A percentile compares a stretch with the other conserved stretches of the same genome.
These are phyloP conservation scores for Cordyceps cateniannulata DNA, from an alignment of 2,329 filamentous ascomycete species.

Conservation along the genomic window DNA sequence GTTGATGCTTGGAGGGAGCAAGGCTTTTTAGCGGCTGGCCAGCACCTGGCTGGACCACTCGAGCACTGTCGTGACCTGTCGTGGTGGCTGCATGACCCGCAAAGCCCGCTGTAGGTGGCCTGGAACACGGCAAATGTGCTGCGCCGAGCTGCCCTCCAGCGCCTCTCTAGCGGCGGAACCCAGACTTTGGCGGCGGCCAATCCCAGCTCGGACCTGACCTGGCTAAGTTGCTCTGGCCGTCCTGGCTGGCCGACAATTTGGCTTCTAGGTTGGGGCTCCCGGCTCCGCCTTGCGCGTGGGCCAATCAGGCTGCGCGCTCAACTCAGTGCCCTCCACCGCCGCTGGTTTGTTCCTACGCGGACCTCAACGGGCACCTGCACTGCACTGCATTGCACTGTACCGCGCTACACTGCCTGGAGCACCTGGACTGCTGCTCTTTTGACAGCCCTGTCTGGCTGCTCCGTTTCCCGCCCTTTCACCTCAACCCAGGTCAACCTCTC, in stretches of 20 bases:
- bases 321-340: neutral
- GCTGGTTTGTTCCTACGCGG: slow-evolving; percentile 5
- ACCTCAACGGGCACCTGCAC: slow-evolving; percentile 3
- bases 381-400: too few species aligned
- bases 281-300: slow-evolving; percentile 7
- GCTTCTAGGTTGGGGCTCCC: neutral
- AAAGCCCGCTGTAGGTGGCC: neutral
- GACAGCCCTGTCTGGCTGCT: neutral
- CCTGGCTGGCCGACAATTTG: neutral
- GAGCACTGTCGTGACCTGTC: neutral
- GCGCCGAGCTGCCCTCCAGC: neutral
- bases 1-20: neutral
- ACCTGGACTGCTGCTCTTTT: too few species aligned
- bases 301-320: slow-evolving; percentile 5
- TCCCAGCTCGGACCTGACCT: neutral
- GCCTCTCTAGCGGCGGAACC: slow-evolving; percentile 4
- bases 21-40: neutral
- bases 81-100: neutral
- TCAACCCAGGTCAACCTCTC: neutral
- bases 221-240: neutral
- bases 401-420: too few species aligned
- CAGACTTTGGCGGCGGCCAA: neutral
- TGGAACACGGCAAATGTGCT: neutral
- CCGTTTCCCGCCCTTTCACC: slow-evolving; percentile 2
- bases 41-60: slow-evolving; percentile 1